These are phyloP conservation scores for Phialemonium atrogriseum DNA, from an alignment of 2,329 filamentous ascomycete genomes.

Conservation along the genomic window DNA sequence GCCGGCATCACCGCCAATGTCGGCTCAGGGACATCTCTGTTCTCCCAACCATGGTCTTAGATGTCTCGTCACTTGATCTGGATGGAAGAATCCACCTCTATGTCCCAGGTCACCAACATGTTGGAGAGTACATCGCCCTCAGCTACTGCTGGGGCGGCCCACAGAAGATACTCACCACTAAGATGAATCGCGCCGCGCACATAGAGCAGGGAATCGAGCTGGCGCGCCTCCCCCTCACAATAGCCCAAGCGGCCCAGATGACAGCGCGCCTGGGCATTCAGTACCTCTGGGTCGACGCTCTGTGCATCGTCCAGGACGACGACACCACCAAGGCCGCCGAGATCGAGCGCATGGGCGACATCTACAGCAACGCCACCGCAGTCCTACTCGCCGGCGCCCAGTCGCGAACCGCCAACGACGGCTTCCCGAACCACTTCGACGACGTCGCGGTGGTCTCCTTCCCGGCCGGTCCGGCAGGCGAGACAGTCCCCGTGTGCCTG, in stretches of 20 bases:
- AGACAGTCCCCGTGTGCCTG: neutral
- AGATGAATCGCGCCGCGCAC: neutral
- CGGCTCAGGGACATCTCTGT: neutral
- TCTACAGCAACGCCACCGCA: slow-evolving; percentile 1
- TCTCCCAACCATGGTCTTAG: neutral
- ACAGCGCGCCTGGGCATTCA: slow-evolving; percentile 1
- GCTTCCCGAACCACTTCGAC: neutral
- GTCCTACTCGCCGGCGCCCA: neutral
- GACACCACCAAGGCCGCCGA: neutral
- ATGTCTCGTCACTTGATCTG: neutral
- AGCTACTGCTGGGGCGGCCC: slow-evolving; percentile 2
- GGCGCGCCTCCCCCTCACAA: neutral
- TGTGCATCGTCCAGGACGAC: slow-evolving; percentile 2
- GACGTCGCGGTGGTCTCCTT: neutral
- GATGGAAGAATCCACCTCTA: neutral
- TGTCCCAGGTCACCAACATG: neutral
- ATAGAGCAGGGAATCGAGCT: neutral
- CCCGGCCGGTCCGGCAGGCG: neutral
- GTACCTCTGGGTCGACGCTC: slow-evolving; percentile 1
- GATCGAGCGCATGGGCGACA: neutral
- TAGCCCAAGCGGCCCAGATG: neutral
- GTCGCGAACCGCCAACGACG: neutral
- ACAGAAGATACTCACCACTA: neutral
- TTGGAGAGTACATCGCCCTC: slow-evolving; percentile 1
- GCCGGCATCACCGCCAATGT: neutral